A percentile compares a stretch with the other conserved stretches of the same genome.
phyloP scores from a whole-genome alignment of 768 basidiomycete species.

The Boletus subparvulus region DNA sequence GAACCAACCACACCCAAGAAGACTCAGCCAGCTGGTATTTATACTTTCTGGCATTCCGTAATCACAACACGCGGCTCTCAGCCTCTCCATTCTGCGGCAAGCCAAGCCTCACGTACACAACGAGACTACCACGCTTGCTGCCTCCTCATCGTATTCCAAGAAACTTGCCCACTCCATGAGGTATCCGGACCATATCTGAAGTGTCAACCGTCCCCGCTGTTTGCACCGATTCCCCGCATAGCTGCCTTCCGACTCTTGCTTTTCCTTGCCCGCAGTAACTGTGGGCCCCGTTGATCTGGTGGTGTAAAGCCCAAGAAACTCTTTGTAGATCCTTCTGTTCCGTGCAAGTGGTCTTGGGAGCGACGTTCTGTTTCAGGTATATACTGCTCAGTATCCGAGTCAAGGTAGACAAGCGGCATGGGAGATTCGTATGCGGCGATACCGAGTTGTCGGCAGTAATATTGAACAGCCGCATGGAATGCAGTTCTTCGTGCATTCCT shows the following conservation, averaged over 20 bases:
- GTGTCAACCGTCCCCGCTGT: constrained; percentile 7
- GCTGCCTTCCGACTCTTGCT: constrained; percentile 37
- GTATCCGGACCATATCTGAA: neutral
- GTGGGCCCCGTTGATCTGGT: constrained; percentile 17
- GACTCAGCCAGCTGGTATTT: constrained; percentile 16
- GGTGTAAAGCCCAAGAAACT: constrained; percentile 32
- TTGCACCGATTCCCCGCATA: constrained; percentile 31
- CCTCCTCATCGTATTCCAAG: neutral
- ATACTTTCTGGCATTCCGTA: constrained; percentile 24
- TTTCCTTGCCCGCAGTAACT: constrained; percentile 29
- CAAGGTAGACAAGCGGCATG: constrained; percentile 55
- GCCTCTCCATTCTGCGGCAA: neutral
- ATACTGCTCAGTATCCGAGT: constrained; percentile 20
- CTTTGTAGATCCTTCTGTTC: constrained; percentile 12
- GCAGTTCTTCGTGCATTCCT: constrained; percentile 64
- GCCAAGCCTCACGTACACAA: constrained; percentile 12
- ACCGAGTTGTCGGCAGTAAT: constrained; percentile 67
- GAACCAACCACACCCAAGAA: constrained; percentile 7
- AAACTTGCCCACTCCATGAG: constrained; percentile 14
- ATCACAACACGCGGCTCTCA: constrained; percentile 15
- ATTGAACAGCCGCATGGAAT: constrained; percentile 75
- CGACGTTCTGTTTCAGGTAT: constrained; percentile 1
- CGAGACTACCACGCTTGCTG: neutral
- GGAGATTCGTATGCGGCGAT: constrained; percentile 61
- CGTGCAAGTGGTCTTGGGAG: constrained; percentile 6